These are phyloP conservation scores for Dothiorella sarmentorum DNA, from an alignment of 2,329 filamentous ascomycete genomes.

Conservation along the genomic window DNA sequence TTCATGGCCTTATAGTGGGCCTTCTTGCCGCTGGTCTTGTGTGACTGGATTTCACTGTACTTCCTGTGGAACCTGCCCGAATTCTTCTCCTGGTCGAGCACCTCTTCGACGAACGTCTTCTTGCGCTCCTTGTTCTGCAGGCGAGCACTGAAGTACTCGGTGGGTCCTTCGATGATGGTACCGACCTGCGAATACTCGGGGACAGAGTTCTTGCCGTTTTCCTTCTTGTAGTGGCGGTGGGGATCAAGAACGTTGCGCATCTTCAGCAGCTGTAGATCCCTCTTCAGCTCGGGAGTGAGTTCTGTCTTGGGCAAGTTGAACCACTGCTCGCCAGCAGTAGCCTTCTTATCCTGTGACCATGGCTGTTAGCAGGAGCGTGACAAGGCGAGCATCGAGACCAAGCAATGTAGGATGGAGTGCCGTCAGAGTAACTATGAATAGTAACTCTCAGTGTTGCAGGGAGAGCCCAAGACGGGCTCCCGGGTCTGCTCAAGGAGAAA, in stretches of 20 bases:
- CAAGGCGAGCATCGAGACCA: neutral
- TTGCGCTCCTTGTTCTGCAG: conserved; percentile 85
- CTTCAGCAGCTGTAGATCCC: conserved; percentile 82
- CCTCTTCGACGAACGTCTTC: conserved; percentile 80
- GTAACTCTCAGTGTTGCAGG: conserved; percentile 65
- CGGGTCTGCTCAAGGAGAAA: conserved; percentile 67
- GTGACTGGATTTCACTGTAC: conserved; percentile 77
- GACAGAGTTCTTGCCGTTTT: conserved; percentile 63
- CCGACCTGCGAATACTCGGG: conserved; percentile 88
- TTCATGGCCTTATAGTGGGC: conserved; percentile 80
- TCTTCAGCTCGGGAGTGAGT: conserved; percentile 78
- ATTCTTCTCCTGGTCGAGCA: conserved; percentile 64
- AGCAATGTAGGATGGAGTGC: conserved; percentile 22
- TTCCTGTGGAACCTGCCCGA: conserved; percentile 78
- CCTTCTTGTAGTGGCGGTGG: conserved; percentile 89
- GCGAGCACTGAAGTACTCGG: conserved; percentile 78
- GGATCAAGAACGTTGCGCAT: conserved; percentile 88
- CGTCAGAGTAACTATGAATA: conserved; percentile 78
- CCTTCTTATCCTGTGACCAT: conserved; percentile 50
- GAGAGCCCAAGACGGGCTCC: conserved; percentile 77
- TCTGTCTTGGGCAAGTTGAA: conserved; percentile 83
- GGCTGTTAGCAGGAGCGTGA: conserved; percentile 5
- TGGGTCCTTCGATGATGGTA: conserved; percentile 81
- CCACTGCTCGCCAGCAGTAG: conserved; percentile 77
- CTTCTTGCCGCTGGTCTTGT: conserved; percentile 85